Evolutionary conservation across 1,139 yeast genomes (phyloP), one percentile per base, ranked within the genome.

Genomic region (Candida sojae): DNA sequence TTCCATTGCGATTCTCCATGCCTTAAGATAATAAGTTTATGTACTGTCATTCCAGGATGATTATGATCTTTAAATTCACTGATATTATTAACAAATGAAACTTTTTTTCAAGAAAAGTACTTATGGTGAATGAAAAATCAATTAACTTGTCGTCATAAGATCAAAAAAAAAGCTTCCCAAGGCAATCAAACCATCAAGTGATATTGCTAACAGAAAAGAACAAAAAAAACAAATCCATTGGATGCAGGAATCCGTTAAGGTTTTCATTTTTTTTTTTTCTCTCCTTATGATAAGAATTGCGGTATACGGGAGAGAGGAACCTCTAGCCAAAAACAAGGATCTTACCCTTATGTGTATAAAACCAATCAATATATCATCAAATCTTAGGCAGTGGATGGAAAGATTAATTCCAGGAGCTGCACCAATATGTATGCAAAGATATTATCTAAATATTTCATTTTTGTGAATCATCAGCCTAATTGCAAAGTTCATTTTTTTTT

Each of bases 1-100:
- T 88, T 88, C 79, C 88, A 81, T 59, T 82, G 80, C 17, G 89
- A 83, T 59, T 87, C 88, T 2, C 96, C 96, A 60, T 88, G 95
- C 57, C 96, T 78, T 38, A 84, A 73, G 7, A 83, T 71, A 5
- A 84, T 71, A 23, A 83, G 64, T 48, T 72, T 76, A 57, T 71
- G 73, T 32, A 48, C 46, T 28, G 58, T 47, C 52, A 48, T 49
- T 17, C 2, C 21, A 17, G 3, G 3, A 17, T 17, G 21, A 2
- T 17, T 17, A 17, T 17, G 2, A 17, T 17, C 21, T 17, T 17
- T 17, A 17, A 17, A 17, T 17, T 17, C 21, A 3, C 3, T 17
- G 21, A 17, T 17, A 17, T 3, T 17, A 17, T 17, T 17, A 17
- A 17, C 21, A 17, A 17, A 17, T 17, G 21, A 26, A 26, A 26